A percentile compares a stretch with the other conserved stretches of the same genome.
Conservation (phyloP, 176 grass and related monocot genomes). For the Eleusine coracana region DNA sequence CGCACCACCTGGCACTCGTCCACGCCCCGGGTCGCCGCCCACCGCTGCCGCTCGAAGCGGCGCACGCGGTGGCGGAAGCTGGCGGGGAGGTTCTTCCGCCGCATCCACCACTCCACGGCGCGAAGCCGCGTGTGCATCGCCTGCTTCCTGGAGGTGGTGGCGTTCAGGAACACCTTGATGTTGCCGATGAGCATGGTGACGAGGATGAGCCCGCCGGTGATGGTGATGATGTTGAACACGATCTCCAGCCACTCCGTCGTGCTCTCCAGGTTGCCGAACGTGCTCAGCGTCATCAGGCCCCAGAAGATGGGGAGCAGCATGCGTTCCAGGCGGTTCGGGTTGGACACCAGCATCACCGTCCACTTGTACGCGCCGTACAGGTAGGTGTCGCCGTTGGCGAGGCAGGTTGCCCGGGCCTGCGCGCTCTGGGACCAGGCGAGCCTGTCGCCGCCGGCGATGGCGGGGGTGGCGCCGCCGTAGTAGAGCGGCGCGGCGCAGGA, state of each 20-base stretch:
- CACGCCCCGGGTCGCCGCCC: constrained; percentile 86
- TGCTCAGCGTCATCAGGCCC: constrained; percentile 95
- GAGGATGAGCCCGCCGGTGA: constrained; percentile 75
- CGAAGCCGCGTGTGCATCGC: constrained; percentile 68
- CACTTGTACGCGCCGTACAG: constrained; percentile 88
- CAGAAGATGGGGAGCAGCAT: constrained; percentile 96
- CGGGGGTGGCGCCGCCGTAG: constrained; percentile 37
- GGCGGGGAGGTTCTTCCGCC: constrained; percentile 53
- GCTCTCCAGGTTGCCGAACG: constrained; percentile 88
- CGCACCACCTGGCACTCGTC: constrained; percentile 72
- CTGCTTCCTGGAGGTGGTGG: constrained; percentile 96
- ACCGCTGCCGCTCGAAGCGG: constrained; percentile 84
- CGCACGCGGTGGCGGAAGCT: constrained; percentile 67
- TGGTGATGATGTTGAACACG: constrained; percentile 92
- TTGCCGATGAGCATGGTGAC: constrained; percentile 97
- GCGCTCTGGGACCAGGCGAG: constrained; percentile 61
- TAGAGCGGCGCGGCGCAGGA: constrained; percentile 66
- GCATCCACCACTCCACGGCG: constrained; percentile 85
- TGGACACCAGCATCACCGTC: constrained; percentile 77
- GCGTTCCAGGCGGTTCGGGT: constrained; percentile 74
- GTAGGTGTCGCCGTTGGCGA: constrained; percentile 52
- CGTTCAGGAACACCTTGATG: constrained; percentile 97
- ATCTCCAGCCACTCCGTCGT: constrained; percentile 97
- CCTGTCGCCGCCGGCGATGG: constrained; percentile 19
- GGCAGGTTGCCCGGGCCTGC: constrained; percentile 51